Evolutionary conservation across 441 rosid genomes (phyloP), one percentile per base, ranked within the genome.

Genomic region (Melastoma candidum): DNA sequence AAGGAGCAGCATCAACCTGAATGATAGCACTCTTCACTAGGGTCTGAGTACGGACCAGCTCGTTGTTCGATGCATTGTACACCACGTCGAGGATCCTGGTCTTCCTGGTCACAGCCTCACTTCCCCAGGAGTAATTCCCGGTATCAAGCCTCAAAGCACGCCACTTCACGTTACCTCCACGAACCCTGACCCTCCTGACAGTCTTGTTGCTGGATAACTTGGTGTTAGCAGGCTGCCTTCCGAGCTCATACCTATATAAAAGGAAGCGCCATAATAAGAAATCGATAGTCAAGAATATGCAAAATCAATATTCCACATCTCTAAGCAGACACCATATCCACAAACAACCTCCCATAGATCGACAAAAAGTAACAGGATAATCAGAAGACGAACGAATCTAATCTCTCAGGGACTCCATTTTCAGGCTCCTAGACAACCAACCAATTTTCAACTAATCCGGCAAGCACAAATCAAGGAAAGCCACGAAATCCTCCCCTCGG

Each of bases 161-260:
- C 86, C 86, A 80, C 74, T 77, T 75, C 17, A 80, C 83, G 48
- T 77, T 80, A 3, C 83, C 86, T 41, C 83, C 83, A 17, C 86
- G 69, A 55, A 80, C 83, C 51, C 86, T 64, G 43, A 80, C 44
- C 68, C 86, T 73, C 65, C 86, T 73, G 3, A 80, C 83, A 1
- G 86, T 80, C 69, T 80, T 77, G 76, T 80, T 75, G 72, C 86
- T 80, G 2, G 86, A 80, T 41, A 80, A 54, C 67, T 80, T 77
- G 0, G 83, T 80, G 59, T 63, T 80, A 9, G 83, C 81, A 17
- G 83, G 81, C 54, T 80, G 86, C 77, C 86, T 71, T 64, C 83
- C 79, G 4, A 80, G 79, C 68, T 80, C 83, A 54, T 76, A 79
- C 75, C 84, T 78, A 62, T 9, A 66, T 2, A 5, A 27, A 29